phyloP scores from a whole-genome alignment of 106 monocot species.

The Platanthera zijinensis region DNA sequence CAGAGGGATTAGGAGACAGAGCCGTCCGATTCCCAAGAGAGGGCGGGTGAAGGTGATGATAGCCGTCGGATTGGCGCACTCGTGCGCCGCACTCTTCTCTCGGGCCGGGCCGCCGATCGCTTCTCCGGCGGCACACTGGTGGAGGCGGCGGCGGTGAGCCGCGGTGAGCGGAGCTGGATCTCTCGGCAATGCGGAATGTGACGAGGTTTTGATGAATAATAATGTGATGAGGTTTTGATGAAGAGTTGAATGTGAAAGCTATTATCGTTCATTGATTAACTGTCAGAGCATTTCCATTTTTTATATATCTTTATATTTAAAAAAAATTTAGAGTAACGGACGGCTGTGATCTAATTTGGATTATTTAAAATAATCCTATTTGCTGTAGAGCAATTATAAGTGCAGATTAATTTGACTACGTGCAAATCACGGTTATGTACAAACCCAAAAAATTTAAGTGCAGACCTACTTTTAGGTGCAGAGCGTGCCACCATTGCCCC shows the following conservation, averaged over 20 bases:
- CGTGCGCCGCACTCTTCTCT: constrained; percentile 15
- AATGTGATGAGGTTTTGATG: neutral
- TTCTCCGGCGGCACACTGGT: neutral
- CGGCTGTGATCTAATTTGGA: too few species aligned
- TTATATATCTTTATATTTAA: too few species aligned
- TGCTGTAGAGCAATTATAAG: too few species aligned
- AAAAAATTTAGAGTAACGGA: too few species aligned
- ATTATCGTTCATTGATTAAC: neutral
- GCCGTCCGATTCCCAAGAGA: constrained; percentile 30
- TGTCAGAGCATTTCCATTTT: neutral
- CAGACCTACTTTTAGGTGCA: too few species aligned
- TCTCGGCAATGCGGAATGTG: neutral
- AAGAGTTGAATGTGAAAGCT: neutral
- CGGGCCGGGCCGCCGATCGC: neutral
- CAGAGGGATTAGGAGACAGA: constrained; percentile 6
- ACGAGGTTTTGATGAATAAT: neutral
- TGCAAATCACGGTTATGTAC: too few species aligned
- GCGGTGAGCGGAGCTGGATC: neutral
- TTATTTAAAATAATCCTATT: too few species aligned
- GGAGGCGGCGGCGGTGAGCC: neutral
- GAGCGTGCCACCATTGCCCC: too few species aligned
- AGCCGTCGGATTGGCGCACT: constrained; percentile 18
- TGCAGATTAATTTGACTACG: too few species aligned
- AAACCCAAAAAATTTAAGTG: too few species aligned
- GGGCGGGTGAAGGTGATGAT: constrained; percentile 36